Percentiles rank a stretch among this genome's conserved stretches.
These are phyloP conservation scores for Rhinocladiella similis DNA, from an alignment of 2,329 filamentous ascomycete genomes.

Conservation along the genomic window DNA sequence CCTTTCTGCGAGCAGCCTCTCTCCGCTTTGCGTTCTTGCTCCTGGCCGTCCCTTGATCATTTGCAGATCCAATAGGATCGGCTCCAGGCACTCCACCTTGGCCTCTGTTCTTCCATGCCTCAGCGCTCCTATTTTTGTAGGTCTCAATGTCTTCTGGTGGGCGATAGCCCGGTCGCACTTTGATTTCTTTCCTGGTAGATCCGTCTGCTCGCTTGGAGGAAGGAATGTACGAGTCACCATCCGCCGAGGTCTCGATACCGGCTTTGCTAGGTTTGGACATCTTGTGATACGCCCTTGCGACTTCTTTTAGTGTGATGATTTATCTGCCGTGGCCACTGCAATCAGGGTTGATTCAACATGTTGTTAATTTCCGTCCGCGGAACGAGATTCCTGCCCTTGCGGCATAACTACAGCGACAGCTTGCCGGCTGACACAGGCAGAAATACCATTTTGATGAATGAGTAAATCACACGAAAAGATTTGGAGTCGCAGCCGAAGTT, in stretches of 20 bases:
- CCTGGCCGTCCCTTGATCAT: slow-evolving; percentile 54
- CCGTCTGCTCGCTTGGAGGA: slow-evolving; percentile 84
- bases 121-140: slow-evolving; percentile 90
- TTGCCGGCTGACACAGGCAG: too few species aligned
- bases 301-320: background rate
- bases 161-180: slow-evolving; percentile 87
- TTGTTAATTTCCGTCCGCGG: background rate
- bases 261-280: slow-evolving; percentile 39
- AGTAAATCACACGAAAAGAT: too few species aligned
- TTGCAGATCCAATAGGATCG: slow-evolving; percentile 51
- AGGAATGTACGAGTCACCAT: slow-evolving; percentile 85
- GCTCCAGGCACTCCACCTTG: slow-evolving; percentile 75
- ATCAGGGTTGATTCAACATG: background rate
- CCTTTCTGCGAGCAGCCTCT: slow-evolving; percentile 60
- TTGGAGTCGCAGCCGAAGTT: too few species aligned
- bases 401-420: too few species aligned
- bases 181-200: slow-evolving; percentile 89
- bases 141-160: slow-evolving; percentile 94
- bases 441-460: too few species aligned
- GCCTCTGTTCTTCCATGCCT: slow-evolving; percentile 76
- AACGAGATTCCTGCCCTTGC: too few species aligned
- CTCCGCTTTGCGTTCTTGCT: slow-evolving; percentile 86
- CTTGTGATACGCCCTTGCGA: background rate
- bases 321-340: background rate
- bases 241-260: slow-evolving; percentile 77